Conservation (phyloP, 306 rosid species). For the Dalbergia oliveri region DNA sequence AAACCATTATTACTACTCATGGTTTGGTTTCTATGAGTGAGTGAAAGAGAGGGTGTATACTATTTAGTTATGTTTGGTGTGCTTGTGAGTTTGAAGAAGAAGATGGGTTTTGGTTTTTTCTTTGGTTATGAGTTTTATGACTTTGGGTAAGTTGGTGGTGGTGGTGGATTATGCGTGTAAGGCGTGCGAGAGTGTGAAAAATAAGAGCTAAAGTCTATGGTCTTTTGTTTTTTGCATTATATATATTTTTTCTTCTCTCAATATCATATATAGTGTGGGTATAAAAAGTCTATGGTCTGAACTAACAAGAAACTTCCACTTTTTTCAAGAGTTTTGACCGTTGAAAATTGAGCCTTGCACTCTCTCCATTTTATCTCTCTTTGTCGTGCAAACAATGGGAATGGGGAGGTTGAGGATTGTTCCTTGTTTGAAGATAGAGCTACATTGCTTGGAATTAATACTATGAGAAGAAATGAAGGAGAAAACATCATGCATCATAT, state of each 20-base stretch:
- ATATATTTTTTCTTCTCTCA: not conserved
- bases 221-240: not conserved
- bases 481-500: no score
- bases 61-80: not conserved
- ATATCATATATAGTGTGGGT: not conserved
- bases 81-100: not conserved
- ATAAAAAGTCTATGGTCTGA: slow-evolving; percentile 23
- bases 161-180: not conserved
- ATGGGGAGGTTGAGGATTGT: not conserved
- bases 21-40: not conserved
- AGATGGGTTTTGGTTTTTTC: not conserved
- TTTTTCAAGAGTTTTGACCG: slow-evolving; percentile 39
- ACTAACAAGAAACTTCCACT: slow-evolving; percentile 32
- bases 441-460: not conserved
- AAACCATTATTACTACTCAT: slow-evolving; percentile 23
- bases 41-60: not conserved
- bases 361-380: not conserved
- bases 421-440: not conserved
- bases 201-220: not conserved
- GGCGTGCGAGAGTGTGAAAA: not conserved
- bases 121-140: not conserved
- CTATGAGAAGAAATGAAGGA: no score
- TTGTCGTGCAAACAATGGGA: not conserved
- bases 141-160: not conserved
- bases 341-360: slow-evolving; percentile 19